A percentile compares a stretch with the other conserved stretches of the same genome.
Evolutionary conservation across 345 rosid genomes (phyloP).

Genomic region (Cardamine occulta): DNA sequence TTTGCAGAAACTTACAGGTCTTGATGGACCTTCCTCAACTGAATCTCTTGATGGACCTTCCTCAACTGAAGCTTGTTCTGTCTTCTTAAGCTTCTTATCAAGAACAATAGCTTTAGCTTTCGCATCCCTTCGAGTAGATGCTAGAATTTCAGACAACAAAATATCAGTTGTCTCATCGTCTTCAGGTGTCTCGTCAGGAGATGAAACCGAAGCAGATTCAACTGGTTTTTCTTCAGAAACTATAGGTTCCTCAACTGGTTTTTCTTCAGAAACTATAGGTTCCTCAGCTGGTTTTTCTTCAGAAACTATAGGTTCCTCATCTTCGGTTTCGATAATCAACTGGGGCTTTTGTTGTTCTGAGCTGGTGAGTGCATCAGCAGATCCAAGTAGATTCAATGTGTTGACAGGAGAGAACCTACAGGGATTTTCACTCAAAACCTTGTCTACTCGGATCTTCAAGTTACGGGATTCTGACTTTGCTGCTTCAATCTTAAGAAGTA

Average conservation of each 20-base stretch:
- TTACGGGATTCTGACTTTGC: slow-evolving; percentile 50
- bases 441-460: slow-evolving; percentile 65
- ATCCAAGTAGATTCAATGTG: slow-evolving; percentile 49
- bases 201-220: slow-evolving; percentile 44
- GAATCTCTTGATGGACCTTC: slow-evolving; percentile 43
- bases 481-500: slow-evolving; percentile 65
- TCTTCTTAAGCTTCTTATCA: slow-evolving; percentile 39
- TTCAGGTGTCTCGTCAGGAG: slow-evolving; percentile 43
- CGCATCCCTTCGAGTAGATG: slow-evolving; percentile 51
- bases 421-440: slow-evolving; percentile 63
- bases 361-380: slow-evolving; percentile 46
- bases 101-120: slow-evolving; percentile 43
- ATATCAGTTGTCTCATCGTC: slow-evolving; percentile 37
- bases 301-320: slow-evolving; percentile 43
- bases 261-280: slow-evolving; percentile 43
- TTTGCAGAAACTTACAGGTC: slow-evolving; percentile 49
- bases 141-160: slow-evolving; percentile 47
- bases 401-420: slow-evolving; percentile 56
- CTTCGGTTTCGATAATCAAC: slow-evolving; percentile 49
- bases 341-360: slow-evolving; percentile 47
- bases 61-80: slow-evolving; percentile 41
- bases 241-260: slow-evolving; percentile 31
- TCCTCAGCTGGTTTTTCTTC: slow-evolving; percentile 24
- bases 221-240: slow-evolving; percentile 41
- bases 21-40: slow-evolving; percentile 35